Base-by-base conservation (phyloP, 306 rosid genomes). In the Trifolium repens region DNA sequence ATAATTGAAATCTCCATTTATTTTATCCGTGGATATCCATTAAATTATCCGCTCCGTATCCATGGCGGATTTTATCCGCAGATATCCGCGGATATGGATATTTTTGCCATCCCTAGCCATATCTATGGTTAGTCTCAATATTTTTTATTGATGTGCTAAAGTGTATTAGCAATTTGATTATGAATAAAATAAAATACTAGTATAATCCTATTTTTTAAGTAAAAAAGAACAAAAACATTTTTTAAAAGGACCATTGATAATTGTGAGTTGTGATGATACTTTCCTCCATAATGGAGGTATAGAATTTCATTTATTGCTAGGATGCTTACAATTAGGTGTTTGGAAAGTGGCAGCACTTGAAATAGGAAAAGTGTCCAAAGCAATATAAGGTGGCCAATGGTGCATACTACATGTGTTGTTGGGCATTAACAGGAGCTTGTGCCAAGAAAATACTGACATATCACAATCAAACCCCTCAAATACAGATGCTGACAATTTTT, bases 241-340 rank as follows among this genome's bases (percentile, higher is more conserved):
- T 43, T 0, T 1, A 9, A 1, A 49, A 49, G 78, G 65, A 44
- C 1, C 60, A 61, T 17, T 26, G 10, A 24, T 42, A 42, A 10
- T 9, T 8, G 65, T 27, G 9, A 43, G 14, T 57, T 34, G 67
- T 63, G 10, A 71, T n/a, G 73, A 55, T 81, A 73, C 74, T 64
- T 70, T 63, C 78, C 74, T 71, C 75, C 81, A 76, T 76, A 15
- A 64, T 64, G 78, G 85, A 81, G 75, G n/a, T n/a, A 70, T 76
- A 76, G 81, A 77, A 76, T 76, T 76, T 37, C n/a, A 66, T 71
- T 37, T 26, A 76, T 72, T 77, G 79, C 22, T 71, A 35, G 12
- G 78, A 71, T 81, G 67, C 50, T 72, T 76, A 53, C 78, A 65
- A 76, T 66, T 15, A 55, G 75, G 78, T 76, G 74, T 77, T 49